phyloP scores from a whole-genome alignment of 2,329 filamentous ascomycete species.

The Apiospora kogelbergensis region DNA sequence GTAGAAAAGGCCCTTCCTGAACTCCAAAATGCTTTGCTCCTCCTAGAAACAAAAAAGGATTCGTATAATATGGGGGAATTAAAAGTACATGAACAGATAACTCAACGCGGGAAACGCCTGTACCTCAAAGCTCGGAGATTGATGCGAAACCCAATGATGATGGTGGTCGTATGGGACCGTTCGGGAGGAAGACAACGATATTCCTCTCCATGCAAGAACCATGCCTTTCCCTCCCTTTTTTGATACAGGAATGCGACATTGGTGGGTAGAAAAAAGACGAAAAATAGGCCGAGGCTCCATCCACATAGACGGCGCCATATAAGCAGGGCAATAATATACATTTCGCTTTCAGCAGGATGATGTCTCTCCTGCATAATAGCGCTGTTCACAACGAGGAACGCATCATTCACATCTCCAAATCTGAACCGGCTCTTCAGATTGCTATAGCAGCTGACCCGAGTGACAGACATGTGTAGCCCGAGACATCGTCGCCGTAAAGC shows the following conservation, averaged over 20 bases:
- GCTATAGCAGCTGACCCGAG: not conserved
- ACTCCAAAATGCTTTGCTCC: not conserved
- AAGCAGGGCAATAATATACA: slow-evolving; percentile 1
- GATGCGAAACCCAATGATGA: not conserved
- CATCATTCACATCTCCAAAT: not conserved
- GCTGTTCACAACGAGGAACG: not conserved
- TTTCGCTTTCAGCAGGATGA: not conserved
- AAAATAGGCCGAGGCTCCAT: not conserved
- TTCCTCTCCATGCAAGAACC: not conserved
- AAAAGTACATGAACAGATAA: not conserved
- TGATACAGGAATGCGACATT: not conserved
- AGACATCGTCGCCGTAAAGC: not conserved
- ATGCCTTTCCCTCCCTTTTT: not conserved
- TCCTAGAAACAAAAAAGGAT: not conserved
- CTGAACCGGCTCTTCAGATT: not conserved
- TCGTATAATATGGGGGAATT: not conserved
- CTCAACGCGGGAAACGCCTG: not conserved
- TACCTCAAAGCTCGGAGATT: not conserved
- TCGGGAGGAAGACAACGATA: not conserved
- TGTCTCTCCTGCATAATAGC: not conserved
- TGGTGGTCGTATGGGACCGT: not conserved
- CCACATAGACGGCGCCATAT: not conserved
- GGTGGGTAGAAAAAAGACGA: not conserved
- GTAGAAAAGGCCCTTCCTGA: not conserved
- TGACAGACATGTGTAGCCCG: not conserved